A percentile compares a stretch with the other conserved stretches of the same genome.
Evolutionary conservation across 2,329 filamentous ascomycete genomes (phyloP).

Genomic region (Pseudocercospora pini-densiflorae): DNA sequence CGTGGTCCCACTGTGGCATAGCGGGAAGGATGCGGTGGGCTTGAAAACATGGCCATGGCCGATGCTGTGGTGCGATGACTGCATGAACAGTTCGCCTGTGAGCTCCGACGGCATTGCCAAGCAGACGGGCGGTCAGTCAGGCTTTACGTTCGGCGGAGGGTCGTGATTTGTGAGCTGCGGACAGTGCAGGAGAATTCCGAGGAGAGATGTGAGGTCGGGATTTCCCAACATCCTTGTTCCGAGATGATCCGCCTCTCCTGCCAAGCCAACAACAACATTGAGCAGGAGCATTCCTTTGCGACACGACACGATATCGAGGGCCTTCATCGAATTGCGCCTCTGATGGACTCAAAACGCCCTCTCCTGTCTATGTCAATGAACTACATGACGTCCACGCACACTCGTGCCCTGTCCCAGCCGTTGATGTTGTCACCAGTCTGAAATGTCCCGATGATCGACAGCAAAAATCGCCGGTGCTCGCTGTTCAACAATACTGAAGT

Average conservation of each 20-base stretch:
- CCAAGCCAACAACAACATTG: not conserved
- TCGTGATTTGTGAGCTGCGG: not conserved
- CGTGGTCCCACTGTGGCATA: conserved; percentile 2
- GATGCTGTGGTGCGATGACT: not conserved
- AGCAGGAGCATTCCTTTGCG: not conserved
- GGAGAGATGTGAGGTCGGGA: not conserved
- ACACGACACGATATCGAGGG: not conserved
- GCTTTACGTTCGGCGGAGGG: not conserved
- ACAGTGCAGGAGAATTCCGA: not conserved
- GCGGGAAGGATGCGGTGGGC: conserved; percentile 7
- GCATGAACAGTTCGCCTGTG: not conserved
- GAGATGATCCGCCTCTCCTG: not conserved
- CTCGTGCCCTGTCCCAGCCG: too few relatives aligned
- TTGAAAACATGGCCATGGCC: not conserved
- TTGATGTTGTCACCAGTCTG: too few relatives aligned
- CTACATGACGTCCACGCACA: too few relatives aligned
- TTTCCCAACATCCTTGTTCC: not conserved
- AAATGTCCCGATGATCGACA: not conserved
- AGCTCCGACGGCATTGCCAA: not conserved
- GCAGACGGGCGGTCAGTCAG: not conserved
- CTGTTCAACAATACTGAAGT: too few relatives aligned
- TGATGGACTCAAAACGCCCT: too few relatives aligned
- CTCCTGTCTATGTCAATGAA: too few relatives aligned
- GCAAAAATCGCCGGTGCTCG: not conserved
- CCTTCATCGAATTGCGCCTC: too few relatives aligned